Evolutionary conservation across 2,329 filamentous ascomycete species (phyloP), one percentile per base, ranked within the genome.

Genomic region (Pestalotiopsis sp.): DNA sequence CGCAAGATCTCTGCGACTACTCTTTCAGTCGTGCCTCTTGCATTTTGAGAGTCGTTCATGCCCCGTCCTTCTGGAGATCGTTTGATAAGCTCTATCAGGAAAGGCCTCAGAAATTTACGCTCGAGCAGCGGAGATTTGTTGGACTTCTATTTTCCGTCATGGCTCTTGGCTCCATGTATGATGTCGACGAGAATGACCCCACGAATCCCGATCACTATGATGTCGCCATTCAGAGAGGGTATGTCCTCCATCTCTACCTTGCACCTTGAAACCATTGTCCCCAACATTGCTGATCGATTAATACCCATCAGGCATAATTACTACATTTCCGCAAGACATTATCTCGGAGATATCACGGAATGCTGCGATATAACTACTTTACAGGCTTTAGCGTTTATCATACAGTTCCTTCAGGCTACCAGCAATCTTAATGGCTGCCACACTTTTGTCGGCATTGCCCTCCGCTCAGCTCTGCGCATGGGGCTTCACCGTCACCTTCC

Each of bases 41-140:
- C 69, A 80, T 90, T 1, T 79, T 89, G 25, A 89, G 93, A 49
- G 91, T 95, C 68, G 88, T 97, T 4, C 94, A 98, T 76, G 85
- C 92, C 64, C 95, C 95, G 0, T 89, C 89, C 0, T 98, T 97
- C 77, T 94, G 92, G 80, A 86, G 88, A 69, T 90, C 89, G 74
- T 87, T 97, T 71, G 91, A 97, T 72, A 87, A 87, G 67, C 86
- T 98, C 52, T 98, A 97, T 79, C 89, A 92, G 72, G 89, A 85
- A 25, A 84, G 92, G 1, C 83, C 87, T 11, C 88, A 92, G 25
- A 86, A 84, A 66, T 89, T 89, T 72, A 86, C 85, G 6, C 87
- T 88, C 66, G 88, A 90, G 64, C 91, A 94, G 71, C 87, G 89
- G 65, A 85, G 86, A 36, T 93, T 92, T 69, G 79, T 94, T n/a